A percentile compares a stretch with the other conserved stretches of the same genome.
Evolutionary conservation across 805 yeast species (phyloP).

Genomic region (Peterozyma toletana): DNA sequence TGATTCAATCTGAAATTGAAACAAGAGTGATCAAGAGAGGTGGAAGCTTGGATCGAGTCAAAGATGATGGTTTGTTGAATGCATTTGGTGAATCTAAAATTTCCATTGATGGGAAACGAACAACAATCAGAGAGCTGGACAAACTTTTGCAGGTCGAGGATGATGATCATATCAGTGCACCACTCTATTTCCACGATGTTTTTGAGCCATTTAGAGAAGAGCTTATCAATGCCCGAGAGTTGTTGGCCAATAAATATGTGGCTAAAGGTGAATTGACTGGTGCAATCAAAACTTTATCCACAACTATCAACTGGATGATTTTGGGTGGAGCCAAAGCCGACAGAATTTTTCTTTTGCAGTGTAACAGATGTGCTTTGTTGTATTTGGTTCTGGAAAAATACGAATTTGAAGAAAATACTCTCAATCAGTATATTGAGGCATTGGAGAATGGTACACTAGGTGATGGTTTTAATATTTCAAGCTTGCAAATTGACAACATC

Average conservation of each 20-base stretch:
- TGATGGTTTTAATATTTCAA: no score
- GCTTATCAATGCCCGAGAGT: constrained; percentile 68
- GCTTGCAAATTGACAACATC: no score
- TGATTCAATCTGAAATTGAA: not conserved
- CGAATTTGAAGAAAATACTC: constrained; percentile 38
- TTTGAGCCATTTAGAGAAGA: constrained; percentile 78
- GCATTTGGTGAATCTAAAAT: no score
- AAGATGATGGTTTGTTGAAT: no score
- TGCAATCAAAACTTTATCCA: constrained; percentile 54
- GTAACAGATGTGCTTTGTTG: constrained; percentile 62
- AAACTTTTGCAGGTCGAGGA: no score
- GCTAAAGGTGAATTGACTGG: constrained; percentile 53
- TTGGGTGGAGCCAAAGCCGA: constrained; percentile 61
- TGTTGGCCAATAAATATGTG: constrained; percentile 64
- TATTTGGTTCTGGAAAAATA: constrained; percentile 61
- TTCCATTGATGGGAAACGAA: no score
- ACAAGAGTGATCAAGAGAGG: not conserved
- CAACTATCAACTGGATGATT: constrained; percentile 69
- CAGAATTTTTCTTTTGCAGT: constrained; percentile 56
- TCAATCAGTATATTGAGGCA: constrained; percentile 7
- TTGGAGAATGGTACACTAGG: no score
- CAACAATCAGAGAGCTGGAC: no score
- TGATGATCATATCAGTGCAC: no score
- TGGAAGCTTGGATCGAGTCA: no score
- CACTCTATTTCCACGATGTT: constrained; percentile 22